phyloP scores from a whole-genome alignment of 257 asterid genomes.

The Prunella vulgaris region DNA sequence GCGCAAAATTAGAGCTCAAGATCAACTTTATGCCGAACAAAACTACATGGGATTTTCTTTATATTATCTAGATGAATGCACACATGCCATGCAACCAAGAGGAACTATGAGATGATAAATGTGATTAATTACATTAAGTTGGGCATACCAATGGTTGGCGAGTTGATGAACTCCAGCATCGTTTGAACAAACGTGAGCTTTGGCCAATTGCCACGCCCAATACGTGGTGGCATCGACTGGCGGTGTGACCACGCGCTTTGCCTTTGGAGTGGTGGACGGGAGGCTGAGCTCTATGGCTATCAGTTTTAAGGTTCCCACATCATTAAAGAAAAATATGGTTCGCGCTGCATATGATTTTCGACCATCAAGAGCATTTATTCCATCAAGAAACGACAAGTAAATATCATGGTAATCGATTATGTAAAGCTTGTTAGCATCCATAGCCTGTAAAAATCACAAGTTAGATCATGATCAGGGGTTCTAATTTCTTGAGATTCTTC shows the following conservation, averaged over 20 bases:
- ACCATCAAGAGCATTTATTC: slow-evolving; percentile 82
- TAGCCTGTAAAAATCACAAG: slow-evolving; percentile 49
- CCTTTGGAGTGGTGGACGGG: slow-evolving; percentile 45
- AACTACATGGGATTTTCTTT: too few species aligned
- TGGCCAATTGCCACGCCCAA: slow-evolving; percentile 92
- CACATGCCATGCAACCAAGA: too few species aligned
- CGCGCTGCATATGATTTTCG: slow-evolving; percentile 89
- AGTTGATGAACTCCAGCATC: slow-evolving; percentile 99
- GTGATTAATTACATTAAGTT: too few species aligned
- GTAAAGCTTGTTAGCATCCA: slow-evolving; percentile 64
- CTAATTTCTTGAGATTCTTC: not conserved
- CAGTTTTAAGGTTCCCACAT: slow-evolving; percentile 74
- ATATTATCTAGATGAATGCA: too few species aligned
- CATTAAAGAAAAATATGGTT: slow-evolving; percentile 65
- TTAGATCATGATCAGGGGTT: not conserved
- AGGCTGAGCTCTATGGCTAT: slow-evolving; percentile 87
- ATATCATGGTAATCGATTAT: slow-evolving; percentile 81
- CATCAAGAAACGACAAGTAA: slow-evolving; percentile 75
- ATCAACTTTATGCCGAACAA: not conserved
- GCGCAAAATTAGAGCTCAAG: not conserved
- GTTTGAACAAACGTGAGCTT: slow-evolving; percentile 89
- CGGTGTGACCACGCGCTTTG: slow-evolving; percentile 72
- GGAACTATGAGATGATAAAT: too few species aligned
- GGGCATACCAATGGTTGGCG: slow-evolving; percentile 84
- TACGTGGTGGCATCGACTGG: slow-evolving; percentile 67